Conservation (phyloP, 495 filamentous ascomycete genomes). For the Xylaria telfairii region DNA sequence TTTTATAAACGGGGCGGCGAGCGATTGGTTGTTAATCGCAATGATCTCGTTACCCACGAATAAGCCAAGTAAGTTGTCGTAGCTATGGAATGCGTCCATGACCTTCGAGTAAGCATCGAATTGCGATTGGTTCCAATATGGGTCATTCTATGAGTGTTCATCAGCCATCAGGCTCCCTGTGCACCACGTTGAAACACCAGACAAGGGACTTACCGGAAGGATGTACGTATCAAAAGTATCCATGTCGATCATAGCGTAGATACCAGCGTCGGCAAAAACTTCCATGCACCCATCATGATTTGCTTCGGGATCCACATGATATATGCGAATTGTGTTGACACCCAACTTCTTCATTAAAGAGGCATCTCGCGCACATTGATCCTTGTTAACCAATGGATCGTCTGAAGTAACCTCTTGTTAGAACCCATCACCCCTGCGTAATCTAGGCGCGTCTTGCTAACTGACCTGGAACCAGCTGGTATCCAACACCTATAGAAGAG, state of each 20-base stretch:
- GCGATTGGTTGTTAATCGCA: slow-evolving; percentile 62
- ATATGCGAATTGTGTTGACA: slow-evolving; percentile 86
- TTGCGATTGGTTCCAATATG: slow-evolving; percentile 74
- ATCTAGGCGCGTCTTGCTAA: background rate
- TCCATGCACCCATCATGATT: slow-evolving; percentile 78
- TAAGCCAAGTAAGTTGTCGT: slow-evolving; percentile 80
- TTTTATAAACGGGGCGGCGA: slow-evolving; percentile 81
- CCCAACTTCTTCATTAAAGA: slow-evolving; percentile 79
- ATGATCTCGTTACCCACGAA: slow-evolving; percentile 91
- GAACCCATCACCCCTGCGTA: background rate
- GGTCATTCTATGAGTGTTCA: slow-evolving; percentile 47
- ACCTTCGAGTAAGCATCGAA: slow-evolving; percentile 70
- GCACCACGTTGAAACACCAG: slow-evolving; percentile 28
- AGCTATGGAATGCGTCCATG: slow-evolving; percentile 79
- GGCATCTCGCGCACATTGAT: slow-evolving; percentile 81
- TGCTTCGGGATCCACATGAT: slow-evolving; percentile 75
- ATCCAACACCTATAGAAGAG: slow-evolving; percentile 67
- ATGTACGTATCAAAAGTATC: slow-evolving; percentile 85
- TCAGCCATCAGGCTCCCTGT: slow-evolving; percentile 26
- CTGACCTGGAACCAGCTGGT: slow-evolving; percentile 58
- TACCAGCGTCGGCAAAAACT: slow-evolving; percentile 71
- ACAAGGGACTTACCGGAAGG: slow-evolving; percentile 60
- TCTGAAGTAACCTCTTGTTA: slow-evolving; percentile 34
- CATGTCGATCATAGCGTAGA: slow-evolving; percentile 83
- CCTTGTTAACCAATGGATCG: slow-evolving; percentile 76